Base-by-base conservation (phyloP, 2,329 filamentous ascomycete genomes). In the Diplodia scrobiculata region DNA sequence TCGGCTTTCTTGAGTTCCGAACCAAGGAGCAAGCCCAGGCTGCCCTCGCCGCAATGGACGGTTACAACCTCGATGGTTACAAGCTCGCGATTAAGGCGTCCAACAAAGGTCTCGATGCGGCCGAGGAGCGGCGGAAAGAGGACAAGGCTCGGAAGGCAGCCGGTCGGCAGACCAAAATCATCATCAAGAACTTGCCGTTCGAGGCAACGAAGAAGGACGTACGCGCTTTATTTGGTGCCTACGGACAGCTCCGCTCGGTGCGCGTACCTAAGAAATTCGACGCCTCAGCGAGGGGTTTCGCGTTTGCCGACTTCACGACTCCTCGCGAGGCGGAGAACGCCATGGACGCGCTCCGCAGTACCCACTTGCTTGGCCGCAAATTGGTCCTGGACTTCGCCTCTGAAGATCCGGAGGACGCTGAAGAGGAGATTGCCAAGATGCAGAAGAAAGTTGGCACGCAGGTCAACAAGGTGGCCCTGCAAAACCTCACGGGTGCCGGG, bases 141-240 rank as follows among this genome's bases (percentile, higher is more conserved):
- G 92, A 98, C 74, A 87, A 86, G 70, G 88, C 89, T 60, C 96
- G 92, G 83, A 96, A 94, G 78, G 80, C 86, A 60, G 88, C 91
- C 27, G 86, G 85, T 17, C 87, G 88, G 75, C 86, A 87, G 71
- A 97, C 93, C 55, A 98, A 98, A 84, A 90, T 99, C 74, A 89
- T 98, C 79, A 90, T 99, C 82, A 99, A 98, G 84, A 99, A 99
- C 82, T 81, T 99, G 78, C 94, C 95, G 21, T 99, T 99, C 81
- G 92, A 98, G 81, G 90, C 91, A 58, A 90, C 88, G 64, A 97
- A 97, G 82, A 95, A 96, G 78, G 95, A 99, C 76, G 85, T 99
- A 67, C 87, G 91, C 69, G 84, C 89, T 64, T 84, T 98, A 50
- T 93, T 98, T 76, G 88, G 91, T 68, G 88, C 91, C 41, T 98